Conservation (phyloP, 805 yeast species). For the Lipomyces yamanashiensis region DNA sequence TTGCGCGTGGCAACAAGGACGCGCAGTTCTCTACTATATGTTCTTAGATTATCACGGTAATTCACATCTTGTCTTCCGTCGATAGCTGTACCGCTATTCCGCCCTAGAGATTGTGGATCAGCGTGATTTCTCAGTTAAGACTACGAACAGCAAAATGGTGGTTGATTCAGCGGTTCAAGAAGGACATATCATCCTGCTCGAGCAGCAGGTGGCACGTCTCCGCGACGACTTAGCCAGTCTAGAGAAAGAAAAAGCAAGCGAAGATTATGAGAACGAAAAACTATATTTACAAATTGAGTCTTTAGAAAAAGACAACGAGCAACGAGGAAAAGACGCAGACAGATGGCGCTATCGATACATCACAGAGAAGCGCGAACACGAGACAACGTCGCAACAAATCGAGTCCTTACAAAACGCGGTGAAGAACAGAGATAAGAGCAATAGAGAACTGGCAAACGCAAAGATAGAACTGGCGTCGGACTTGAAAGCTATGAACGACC, state of each 20-base stretch:
- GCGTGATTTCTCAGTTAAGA: background rate
- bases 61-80: too few relatives aligned
- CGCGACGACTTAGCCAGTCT: conserved; percentile 11
- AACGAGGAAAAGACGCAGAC: conserved; percentile 25
- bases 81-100: too few relatives aligned
- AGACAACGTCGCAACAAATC: conserved; percentile 13
- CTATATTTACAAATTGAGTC: conserved; percentile 19
- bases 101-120: background rate
- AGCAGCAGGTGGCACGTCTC: conserved; percentile 3
- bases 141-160: background rate
- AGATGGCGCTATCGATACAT: conserved; percentile 25
- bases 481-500: conserved; percentile 9
- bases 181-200: conserved; percentile 14
- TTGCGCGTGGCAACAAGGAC: too few relatives aligned
- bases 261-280: conserved; percentile 4
- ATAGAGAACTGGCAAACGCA: conserved; percentile 23
- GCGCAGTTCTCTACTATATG: too few relatives aligned
- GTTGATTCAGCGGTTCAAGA: conserved; percentile 1
- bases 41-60: too few relatives aligned
- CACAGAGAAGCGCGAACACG: conserved; percentile 18
- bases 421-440: conserved; percentile 23
- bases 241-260: conserved; percentile 11
- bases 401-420: conserved; percentile 21
- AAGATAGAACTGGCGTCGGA: conserved; percentile 17
- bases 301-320: conserved; percentile 19